Base-by-base conservation (phyloP, 2,329 filamentous ascomycete species). In the Torrubiella hemipterigena region DNA sequence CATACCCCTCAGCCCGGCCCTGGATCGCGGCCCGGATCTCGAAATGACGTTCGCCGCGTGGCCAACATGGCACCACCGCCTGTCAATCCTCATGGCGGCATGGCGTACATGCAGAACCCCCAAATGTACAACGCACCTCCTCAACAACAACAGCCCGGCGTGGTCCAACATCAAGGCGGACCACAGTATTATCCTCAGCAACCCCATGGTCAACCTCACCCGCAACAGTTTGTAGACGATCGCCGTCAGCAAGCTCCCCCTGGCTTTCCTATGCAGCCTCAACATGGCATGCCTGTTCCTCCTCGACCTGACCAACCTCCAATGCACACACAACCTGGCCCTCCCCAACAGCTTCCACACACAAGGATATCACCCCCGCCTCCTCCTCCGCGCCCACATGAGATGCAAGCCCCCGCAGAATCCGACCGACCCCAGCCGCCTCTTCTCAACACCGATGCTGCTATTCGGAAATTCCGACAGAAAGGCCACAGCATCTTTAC, bases 401-500 rank as follows among this genome's bases (percentile, higher is more conserved):
- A 66, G 42, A 47, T 50, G 7, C 67, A 73, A n/a, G 58, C 61
- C 8, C 56, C 61, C n/a, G n/a, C n/a, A n/a, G n/a, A n/a, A n/a
- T n/a, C n/a, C 15, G 61, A 67, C 12, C 54, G 61, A 21, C 55
- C 58, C 4, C 56, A 61, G 36, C 57, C 61, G 20, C 66, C 58
- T 7, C 45, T 66, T 26, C 48, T 69, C 31, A 69, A 69, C 42
- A 72, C 62, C 6, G 63, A 63, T 29, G 54, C 56, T 21, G 60
- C 60, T 13, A 67, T 74, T 39, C 73, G 72, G 53, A 74, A 71
- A 42, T 61, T 82, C 40, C 77, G 80, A 3, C 81, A 79, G 46
- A 87, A 87, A 52, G 79, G 80, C 15, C 80, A 87, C 50, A 95
- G 87, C 53, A 96, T 98, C 37, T 96, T 96, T 51, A 98, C 91